These are phyloP conservation scores for Cordyceps fumosorosea DNA, from an alignment of 2,329 filamentous ascomycete species.

Conservation along the genomic window DNA sequence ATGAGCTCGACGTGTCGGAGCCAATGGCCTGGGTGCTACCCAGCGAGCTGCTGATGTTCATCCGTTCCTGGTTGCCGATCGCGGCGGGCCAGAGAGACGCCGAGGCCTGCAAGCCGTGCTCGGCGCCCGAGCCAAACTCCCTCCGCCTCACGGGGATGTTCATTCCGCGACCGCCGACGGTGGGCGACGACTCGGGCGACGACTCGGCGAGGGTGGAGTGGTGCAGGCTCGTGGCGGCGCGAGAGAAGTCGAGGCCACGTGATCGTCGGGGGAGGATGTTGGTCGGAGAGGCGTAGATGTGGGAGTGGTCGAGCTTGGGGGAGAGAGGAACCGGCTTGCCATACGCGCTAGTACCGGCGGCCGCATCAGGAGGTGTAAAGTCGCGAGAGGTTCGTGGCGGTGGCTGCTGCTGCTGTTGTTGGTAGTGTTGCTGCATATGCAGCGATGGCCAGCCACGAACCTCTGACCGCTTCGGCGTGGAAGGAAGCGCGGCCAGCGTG, in stretches of 20 bases:
- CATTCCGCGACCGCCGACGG: conserved; percentile 57
- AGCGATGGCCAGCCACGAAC: conserved; percentile 52
- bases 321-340: conserved; percentile 64
- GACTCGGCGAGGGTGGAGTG: conserved; percentile 91
- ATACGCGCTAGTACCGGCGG: conserved; percentile 26
- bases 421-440: conserved; percentile 22
- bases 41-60: conserved; percentile 67
- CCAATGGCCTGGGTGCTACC: conserved; percentile 68
- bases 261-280: conserved; percentile 86
- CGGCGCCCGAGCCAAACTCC: conserved; percentile 39
- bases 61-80: conserved; percentile 62
- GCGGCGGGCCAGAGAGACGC: conserved; percentile 67
- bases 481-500: conserved; percentile 40
- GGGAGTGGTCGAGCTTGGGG: conserved; percentile 76
- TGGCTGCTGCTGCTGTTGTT: neutral
- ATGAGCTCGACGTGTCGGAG: conserved; percentile 71
- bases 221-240: conserved; percentile 88
- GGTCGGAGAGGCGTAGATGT: conserved; percentile 79
- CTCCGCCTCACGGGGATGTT: conserved; percentile 51
- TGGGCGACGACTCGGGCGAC: conserved; percentile 86
- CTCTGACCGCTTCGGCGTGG: conserved; percentile 65
- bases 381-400: conserved; percentile 20
- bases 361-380: conserved; percentile 26
- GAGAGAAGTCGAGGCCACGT: conserved; percentile 84
- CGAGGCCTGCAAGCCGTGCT: conserved; percentile 50